Evolutionary conservation across 148 eudicot species (phyloP), one percentile per base, ranked within the genome.

Genomic region (Cornus suecica): DNA sequence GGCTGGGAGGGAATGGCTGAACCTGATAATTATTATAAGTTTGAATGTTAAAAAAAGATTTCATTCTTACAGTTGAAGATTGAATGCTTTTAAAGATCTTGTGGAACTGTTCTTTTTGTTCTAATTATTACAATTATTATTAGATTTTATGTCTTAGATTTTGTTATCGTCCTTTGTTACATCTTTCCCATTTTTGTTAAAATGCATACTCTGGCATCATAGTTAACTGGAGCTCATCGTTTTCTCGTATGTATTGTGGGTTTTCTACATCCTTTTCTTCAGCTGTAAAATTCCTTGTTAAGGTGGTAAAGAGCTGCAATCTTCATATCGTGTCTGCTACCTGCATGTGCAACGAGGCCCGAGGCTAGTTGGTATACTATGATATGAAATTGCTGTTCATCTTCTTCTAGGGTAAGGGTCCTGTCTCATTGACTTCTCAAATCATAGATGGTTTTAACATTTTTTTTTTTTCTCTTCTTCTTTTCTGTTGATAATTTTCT

Each of bases 1-100:
- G 64, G 77, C 63, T 18, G 77, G 76, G 67, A 66, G 16, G 42
- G 18, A 20, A 62, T 24, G 29, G 28, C 24, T 74, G 15, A 10
- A n/a, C 61, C 31, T 22, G n/a, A n/a, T n/a, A n/a, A n/a, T n/a
- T n/a, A n/a, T n/a, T n/a, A n/a, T n/a, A n/a, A n/a, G n/a, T 63
- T 69, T 48, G 56, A 76, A 66, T 31, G 65, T 61, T 42, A 27
- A 3, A 24, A 26, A 24, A 58, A n/a, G n/a, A n/a, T n/a, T n/a
- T 58, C 62, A 58, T 16, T 4, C 42, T 31, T 15, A 30, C 13
- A 14, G 14, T 42, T 41, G 10, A 18, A 37, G 5, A 4, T 67
- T 30, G 18, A 22, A 67, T 67, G n/a, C 10, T n/a, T 2, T 32
- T 37, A 10, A 27, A n/a, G 70, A 27, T 67, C 20, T 22, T n/a